A percentile compares a stretch with the other conserved stretches of the same genome.
Conservation (phyloP, 164 flowering plant species). For the Nelumbo lutea region DNA sequence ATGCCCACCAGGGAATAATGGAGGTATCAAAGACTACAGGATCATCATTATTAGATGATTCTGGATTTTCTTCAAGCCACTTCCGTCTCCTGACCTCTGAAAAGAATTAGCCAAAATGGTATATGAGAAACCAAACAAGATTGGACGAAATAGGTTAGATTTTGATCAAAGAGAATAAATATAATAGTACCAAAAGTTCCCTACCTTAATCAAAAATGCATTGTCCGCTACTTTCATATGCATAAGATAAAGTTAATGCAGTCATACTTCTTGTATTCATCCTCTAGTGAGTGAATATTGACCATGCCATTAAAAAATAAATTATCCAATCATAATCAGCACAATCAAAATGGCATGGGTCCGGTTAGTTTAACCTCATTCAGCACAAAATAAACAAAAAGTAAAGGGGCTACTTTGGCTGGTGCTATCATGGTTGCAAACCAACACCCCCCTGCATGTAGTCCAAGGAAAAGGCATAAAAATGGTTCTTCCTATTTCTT, state of each 20-base stretch:
- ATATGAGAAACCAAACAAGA: slow-evolving; percentile 9
- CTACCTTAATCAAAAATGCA: too few relatives aligned
- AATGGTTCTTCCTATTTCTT: not conserved
- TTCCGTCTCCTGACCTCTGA: slow-evolving; percentile 92
- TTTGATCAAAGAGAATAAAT: too few relatives aligned
- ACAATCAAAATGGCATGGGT: not conserved
- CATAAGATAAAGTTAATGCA: too few relatives aligned
- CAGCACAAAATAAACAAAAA: not conserved
- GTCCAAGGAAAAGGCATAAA: too few relatives aligned
- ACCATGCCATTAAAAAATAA: too few relatives aligned
- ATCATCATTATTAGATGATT: slow-evolving; percentile 77
- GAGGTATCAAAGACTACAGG: slow-evolving; percentile 90
- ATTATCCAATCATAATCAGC: too few relatives aligned
- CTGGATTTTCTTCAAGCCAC: slow-evolving; percentile 80
- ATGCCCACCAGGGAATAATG: slow-evolving; percentile 97
- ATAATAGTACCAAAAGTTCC: too few relatives aligned
- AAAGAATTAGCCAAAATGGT: slow-evolving; percentile 20
- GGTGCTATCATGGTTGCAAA: not conserved
- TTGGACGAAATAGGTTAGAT: too few relatives aligned
- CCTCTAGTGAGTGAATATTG: too few relatives aligned
- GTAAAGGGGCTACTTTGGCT: not conserved
- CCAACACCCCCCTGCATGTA: not conserved
- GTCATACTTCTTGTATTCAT: too few relatives aligned
- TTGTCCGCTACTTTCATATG: too few relatives aligned
- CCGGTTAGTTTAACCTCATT: not conserved